Evolutionary conservation across 768 basidiomycete genomes (phyloP).

Genomic region (Serendipita sp.): DNA sequence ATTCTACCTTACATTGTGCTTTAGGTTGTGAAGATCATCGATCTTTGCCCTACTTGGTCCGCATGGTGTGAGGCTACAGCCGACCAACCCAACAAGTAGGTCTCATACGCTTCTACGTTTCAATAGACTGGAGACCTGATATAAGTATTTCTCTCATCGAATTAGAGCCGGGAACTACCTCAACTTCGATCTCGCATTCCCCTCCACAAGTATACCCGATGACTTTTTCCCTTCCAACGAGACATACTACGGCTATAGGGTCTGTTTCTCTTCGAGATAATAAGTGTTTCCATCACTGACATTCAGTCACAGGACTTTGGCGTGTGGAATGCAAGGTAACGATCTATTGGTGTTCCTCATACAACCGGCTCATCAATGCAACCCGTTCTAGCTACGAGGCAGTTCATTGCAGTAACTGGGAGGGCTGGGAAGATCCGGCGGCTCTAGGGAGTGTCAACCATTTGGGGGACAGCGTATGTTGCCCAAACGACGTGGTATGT

Average conservation of each 20-base stretch:
- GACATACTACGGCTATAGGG: slow-evolving; percentile 43
- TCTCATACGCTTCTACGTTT: too few species aligned
- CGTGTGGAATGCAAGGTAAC: slow-evolving; percentile 47
- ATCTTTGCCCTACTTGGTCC: slow-evolving; percentile 52
- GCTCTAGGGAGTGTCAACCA: slow-evolving; percentile 54
- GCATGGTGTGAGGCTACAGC: slow-evolving; percentile 63
- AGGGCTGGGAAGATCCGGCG: slow-evolving; percentile 38
- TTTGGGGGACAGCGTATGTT: slow-evolving; percentile 48
- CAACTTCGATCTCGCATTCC: slow-evolving; percentile 74
- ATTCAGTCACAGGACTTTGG: slow-evolving; percentile 50
- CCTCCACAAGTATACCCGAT: slow-evolving; percentile 50
- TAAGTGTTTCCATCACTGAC: neutral
- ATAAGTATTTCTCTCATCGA: neutral
- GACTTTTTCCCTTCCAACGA: slow-evolving; percentile 64
- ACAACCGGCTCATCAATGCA: too few species aligned
- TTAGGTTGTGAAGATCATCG: slow-evolving; percentile 50
- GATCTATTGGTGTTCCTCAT: neutral
- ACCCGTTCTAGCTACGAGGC: slow-evolving; percentile 42
- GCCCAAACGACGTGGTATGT: slow-evolving; percentile 35
- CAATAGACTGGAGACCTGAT: too few species aligned
- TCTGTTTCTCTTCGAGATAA: slow-evolving; percentile 9
- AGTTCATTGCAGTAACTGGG: slow-evolving; percentile 53
- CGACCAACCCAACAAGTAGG: slow-evolving; percentile 47
- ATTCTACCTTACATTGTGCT: neutral
- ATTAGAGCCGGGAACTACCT: slow-evolving; percentile 49